Evolutionary conservation across 2,329 filamentous ascomycete genomes (phyloP).

Genomic region (Purpureocillium takamizusanense): DNA sequence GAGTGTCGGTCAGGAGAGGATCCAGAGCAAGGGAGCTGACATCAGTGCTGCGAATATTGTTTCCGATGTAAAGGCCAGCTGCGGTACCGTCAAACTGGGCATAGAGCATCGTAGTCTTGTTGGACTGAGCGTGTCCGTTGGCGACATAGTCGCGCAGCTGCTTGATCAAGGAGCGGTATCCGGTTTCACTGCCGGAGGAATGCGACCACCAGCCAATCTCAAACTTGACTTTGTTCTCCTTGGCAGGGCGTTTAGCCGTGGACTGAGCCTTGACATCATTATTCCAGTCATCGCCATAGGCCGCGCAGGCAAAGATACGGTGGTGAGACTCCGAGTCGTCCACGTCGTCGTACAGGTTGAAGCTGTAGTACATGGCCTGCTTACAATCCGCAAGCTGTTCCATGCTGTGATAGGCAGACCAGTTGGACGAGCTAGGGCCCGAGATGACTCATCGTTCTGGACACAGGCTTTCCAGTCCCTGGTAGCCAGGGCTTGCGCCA

Average conservation of each 20-base stretch:
- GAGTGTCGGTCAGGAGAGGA: conserved; percentile 3
- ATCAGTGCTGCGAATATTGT: too few relatives aligned
- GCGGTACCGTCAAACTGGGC: conserved; percentile 16
- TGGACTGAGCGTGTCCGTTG: conserved; percentile 11
- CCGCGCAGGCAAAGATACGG: conserved; percentile 16
- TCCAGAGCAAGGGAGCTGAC: too few relatives aligned
- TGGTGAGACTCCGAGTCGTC: conserved; percentile 16
- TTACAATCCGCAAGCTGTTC: conserved; percentile 15
- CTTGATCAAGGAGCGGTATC: conserved; percentile 12
- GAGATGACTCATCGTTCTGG: conserved; percentile 12
- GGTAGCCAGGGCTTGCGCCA: conserved; percentile 2
- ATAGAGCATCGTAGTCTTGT: conserved; percentile 18
- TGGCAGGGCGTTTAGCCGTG: conserved; percentile 3
- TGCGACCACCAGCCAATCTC: neutral
- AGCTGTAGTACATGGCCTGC: conserved; percentile 21
- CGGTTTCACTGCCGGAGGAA: neutral
- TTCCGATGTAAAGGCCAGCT: too few relatives aligned
- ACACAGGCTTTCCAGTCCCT: conserved; percentile 2
- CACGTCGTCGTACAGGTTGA: conserved; percentile 21
- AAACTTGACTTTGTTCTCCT: neutral
- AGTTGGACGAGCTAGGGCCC: conserved; percentile 12
- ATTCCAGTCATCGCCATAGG: too few relatives aligned
- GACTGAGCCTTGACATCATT: conserved; percentile 9
- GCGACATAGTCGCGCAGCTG: conserved; percentile 20
- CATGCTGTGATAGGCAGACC: conserved; percentile 16